Conservation (phyloP, 1,284 basidiomycete genomes). For the Entoloma clypeatum region DNA sequence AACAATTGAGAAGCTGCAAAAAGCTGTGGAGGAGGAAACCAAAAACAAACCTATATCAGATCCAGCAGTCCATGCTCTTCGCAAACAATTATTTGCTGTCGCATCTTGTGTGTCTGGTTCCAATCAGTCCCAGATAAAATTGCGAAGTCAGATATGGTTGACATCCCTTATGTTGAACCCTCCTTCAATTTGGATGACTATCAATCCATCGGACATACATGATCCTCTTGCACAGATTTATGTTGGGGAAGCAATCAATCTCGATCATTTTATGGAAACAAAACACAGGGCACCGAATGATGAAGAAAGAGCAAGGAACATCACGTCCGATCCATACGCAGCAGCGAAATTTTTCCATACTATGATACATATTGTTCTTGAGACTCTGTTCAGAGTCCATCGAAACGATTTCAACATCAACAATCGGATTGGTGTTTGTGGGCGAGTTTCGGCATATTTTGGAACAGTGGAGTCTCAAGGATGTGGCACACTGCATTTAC, state of each 20-base stretch:
- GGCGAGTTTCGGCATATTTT: too few species aligned
- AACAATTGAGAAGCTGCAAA: slow-evolving; percentile 2
- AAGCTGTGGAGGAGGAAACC: slow-evolving; percentile 14
- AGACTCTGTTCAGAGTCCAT: too few species aligned
- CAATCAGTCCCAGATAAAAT: slow-evolving; percentile 2
- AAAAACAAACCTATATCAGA: slow-evolving; percentile 6
- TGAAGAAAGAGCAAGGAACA: slow-evolving; percentile 25
- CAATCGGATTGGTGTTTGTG: too few species aligned
- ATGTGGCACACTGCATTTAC: too few species aligned
- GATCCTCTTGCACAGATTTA: too few species aligned
- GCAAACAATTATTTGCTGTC: slow-evolving; percentile 9
- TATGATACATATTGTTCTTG: too few species aligned
- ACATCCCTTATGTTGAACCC: too few species aligned
- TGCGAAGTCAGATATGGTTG: slow-evolving; percentile 16
- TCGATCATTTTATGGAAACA: slow-evolving; percentile 30
- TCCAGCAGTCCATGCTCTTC: slow-evolving; percentile 6
- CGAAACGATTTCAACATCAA: too few species aligned
- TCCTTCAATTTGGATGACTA: too few species aligned
- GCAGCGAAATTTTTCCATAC: slow-evolving; percentile 39
- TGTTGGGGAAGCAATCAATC: slow-evolving; percentile 35
- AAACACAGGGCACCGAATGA: slow-evolving; percentile 26
- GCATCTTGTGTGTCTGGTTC: slow-evolving; percentile 8
- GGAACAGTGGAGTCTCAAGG: too few species aligned
- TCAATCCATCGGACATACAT: too few species aligned
- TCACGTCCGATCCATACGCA: slow-evolving; percentile 36